Base-by-base conservation (phyloP, 257 asterid genomes). In the Marsdenia floribunda region DNA sequence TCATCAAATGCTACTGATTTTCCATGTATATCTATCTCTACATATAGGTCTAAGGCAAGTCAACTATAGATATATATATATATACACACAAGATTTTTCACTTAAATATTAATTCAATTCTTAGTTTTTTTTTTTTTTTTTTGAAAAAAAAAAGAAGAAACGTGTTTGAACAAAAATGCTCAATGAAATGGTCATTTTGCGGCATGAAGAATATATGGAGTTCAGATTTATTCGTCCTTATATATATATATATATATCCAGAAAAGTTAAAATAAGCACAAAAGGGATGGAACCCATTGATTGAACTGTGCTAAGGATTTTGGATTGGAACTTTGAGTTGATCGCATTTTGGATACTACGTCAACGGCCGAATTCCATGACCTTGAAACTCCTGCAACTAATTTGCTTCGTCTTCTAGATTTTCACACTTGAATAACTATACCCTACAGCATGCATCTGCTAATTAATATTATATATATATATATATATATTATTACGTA, bases 301-400 rank as follows among this genome's bases (percentile, higher is more conserved):
- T 3, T 52, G 57, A 52, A 52, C 4, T 2, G 16, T 0, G 18
- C n/a, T n/a, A 49, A 13, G 54, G 18, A 11, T 49, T 49, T 49
- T 49, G 54, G 54, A 12, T 13, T 3, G 13, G 2, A 42, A 8
- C 47, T 42, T 42, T 42, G 47, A 42, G 1, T 29, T 29, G 47
- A 42, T 4, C 9, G 6, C 47, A 42, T 42, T 42, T 42, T 42
- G 47, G 12, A 12, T 46, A 1, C 14, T 8, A 4, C 52, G 59
- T 65, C 69, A 64, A 53, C 35, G 64, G 82, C 85, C 85, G 85
- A 66, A 64, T 74, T 81, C 52, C 54, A 75, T 81, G 85, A 81
- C 85, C 26, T 68, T 58, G 58, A 49, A 49, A 49, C 18, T 49
- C 15, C 19, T 49, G 38, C 40, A 8, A 70, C 71, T 74, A 26